Base-by-base conservation (phyloP, 1,284 basidiomycete genomes). In the Grifola frondosa region DNA sequence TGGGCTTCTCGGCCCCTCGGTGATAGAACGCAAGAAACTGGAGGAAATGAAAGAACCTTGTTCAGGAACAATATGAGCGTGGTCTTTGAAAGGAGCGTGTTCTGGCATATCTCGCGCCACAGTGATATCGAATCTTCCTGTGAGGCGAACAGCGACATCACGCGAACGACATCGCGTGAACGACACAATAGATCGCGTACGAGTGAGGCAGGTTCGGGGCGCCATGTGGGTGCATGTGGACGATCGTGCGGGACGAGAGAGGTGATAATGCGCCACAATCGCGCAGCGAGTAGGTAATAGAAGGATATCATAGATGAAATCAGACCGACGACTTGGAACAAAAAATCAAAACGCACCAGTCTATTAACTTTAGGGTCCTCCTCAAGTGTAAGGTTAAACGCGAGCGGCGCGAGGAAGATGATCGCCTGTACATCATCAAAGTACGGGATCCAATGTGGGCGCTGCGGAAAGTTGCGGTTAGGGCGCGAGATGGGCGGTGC, bases 361-460 rank as follows among this genome's bases (percentile, higher is more conserved):
- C 80, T 69, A 57, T 83, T 84, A 31, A 82, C 72, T 19, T 69
- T 68, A 6, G 67, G 57, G 57, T 83, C 80, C 57, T 82, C 81
- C 44, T 80, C 79, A 5, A 83, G 70, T 37, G 68, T 68, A 53
- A 82, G 74, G 56, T 84, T 79, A 58, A 84, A 81, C 23, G 50
- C 77, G 69, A 57, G 75, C 67, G 48, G 81, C 54, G 54, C 78
- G 66, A 76, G 70, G 56, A 76, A 77, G 46, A 76, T 53, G 69
- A 71, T 69, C n/a, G 68, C 75, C 40, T 63, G 56, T 21, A 67
- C 58, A 52, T 79, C 76, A 44, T 81, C 79, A 50, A 83, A 83
- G 58, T 75, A 83, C 1, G 80, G 78, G 56, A 81, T 80, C 86
- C 85, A 88, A 4, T 78, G 77, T 9, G 75, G 72, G 28, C 84